Conservation (phyloP, 257 asterid genomes). For the Solanum piurae region DNA sequence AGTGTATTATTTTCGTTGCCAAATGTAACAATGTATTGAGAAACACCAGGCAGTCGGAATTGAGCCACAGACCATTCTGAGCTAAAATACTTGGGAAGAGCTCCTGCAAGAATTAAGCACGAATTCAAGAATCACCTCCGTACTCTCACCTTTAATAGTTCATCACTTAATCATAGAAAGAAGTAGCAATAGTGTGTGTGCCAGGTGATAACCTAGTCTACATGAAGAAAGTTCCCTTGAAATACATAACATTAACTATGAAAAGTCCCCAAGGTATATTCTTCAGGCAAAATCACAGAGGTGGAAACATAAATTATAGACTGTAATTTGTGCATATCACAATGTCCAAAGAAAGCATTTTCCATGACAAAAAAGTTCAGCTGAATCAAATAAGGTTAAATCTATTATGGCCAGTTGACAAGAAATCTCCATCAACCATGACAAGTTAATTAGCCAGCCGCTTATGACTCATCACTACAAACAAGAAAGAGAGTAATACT, state of each 20-base stretch:
- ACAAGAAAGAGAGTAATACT: background rate
- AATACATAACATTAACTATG: background rate
- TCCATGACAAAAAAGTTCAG: background rate
- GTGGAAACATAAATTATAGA: background rate
- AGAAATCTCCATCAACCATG: background rate
- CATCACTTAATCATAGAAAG: background rate
- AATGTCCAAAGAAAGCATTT: background rate
- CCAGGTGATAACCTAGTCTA: background rate
- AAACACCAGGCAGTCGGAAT: conserved; percentile 76
- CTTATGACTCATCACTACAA: background rate
- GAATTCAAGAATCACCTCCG: background rate
- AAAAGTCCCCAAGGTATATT: background rate
- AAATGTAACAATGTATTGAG: conserved; percentile 60
- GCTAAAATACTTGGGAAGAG: conserved; percentile 84
- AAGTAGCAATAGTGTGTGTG: background rate
- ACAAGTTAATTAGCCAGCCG: background rate
- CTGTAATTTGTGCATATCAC: background rate
- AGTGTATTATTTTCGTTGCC: conserved; percentile 81
- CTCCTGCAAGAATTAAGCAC: conserved; percentile 34
- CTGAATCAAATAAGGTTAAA: background rate
- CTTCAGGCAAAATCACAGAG: background rate
- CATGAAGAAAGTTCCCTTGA: background rate
- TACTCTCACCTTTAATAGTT: background rate
- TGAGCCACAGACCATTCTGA: conserved; percentile 95
- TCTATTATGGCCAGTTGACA: background rate